phyloP scores from a whole-genome alignment of 2,329 filamentous ascomycete species.

The Aspergillus aculeatus region DNA sequence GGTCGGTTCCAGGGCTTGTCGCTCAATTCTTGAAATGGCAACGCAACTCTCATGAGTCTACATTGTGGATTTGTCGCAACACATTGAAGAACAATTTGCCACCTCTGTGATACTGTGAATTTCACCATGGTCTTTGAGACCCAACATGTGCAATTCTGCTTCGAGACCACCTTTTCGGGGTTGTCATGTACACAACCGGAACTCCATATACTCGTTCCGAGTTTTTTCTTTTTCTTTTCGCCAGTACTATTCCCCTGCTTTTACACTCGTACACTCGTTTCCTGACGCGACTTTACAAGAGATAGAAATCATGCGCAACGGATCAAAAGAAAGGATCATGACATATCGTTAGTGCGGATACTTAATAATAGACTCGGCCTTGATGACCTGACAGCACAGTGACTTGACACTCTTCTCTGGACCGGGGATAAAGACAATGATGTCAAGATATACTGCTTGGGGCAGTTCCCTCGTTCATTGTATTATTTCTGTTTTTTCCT shows the following conservation, averaged over 20 bases:
- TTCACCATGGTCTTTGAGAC: slow-evolving; percentile 2
- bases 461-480: not conserved
- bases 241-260: not conserved
- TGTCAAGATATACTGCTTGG: not conserved
- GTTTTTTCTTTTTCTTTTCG: not conserved
- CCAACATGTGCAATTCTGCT: not conserved
- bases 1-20: slow-evolving; percentile 69
- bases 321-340: slow-evolving; percentile 25
- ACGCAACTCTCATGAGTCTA: not conserved
- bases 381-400: slow-evolving; percentile 22
- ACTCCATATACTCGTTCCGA: not conserved
- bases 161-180: slow-evolving; percentile 8
- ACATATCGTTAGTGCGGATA: slow-evolving; percentile 31
- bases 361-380: slow-evolving; percentile 30
- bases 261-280: slow-evolving; percentile 2
- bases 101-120: not conserved
- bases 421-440: not conserved
- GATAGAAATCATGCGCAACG: slow-evolving; percentile 29
- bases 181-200: slow-evolving; percentile 12
- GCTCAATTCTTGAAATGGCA: slow-evolving; percentile 56
- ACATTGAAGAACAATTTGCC: slow-evolving; percentile 1
- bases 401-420: slow-evolving; percentile 12
- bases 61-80: not conserved
- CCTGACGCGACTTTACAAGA: slow-evolving; percentile 13
- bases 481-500: not conserved